These are phyloP conservation scores for Suhomyces xylopsoci DNA, from an alignment of 805 yeast species.

Conservation along the genomic window DNA sequence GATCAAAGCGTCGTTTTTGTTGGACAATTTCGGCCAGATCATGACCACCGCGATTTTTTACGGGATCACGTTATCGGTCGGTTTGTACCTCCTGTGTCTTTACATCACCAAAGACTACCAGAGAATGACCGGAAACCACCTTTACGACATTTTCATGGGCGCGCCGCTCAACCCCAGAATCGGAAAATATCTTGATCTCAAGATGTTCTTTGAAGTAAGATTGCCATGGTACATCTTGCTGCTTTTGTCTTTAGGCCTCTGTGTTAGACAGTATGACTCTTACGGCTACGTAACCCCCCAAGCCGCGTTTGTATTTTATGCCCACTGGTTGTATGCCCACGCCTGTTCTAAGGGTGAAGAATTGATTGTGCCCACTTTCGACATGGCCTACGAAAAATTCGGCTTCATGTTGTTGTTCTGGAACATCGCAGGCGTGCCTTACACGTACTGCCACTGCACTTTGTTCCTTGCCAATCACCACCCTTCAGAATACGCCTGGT, in stretches of 20 bases:
- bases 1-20: constrained; percentile 68
- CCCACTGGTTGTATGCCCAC: constrained; percentile 93
- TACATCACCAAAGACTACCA: constrained; percentile 71
- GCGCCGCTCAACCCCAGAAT: constrained; percentile 95
- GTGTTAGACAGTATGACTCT: constrained; percentile 72
- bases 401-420: constrained; percentile 99
- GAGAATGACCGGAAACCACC: constrained; percentile 84
- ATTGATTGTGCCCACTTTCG: constrained; percentile 97
- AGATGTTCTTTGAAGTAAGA: constrained; percentile 97
- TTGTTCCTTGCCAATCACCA: constrained; percentile 78
- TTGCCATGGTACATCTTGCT: constrained; percentile 93
- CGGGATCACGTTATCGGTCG: constrained; percentile 69
- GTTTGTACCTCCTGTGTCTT: constrained; percentile 67
- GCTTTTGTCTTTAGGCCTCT: constrained; percentile 71
- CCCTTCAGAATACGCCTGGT: constrained; percentile 79
- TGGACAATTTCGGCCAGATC: constrained; percentile 84
- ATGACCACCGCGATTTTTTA: constrained; percentile 87
- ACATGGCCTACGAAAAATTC: constrained; percentile 98
- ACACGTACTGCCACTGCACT: constrained; percentile 94
- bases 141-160: constrained; percentile 95
- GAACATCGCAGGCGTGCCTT: constrained; percentile 99
- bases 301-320: constrained; percentile 67
- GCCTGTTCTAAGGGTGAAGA: constrained; percentile 99
- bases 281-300: constrained; percentile 82
- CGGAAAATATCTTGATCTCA: constrained; percentile 81